These are phyloP conservation scores for Tuber umbilicatum DNA, from an alignment of 495 filamentous ascomycete species.

Conservation along the genomic window DNA sequence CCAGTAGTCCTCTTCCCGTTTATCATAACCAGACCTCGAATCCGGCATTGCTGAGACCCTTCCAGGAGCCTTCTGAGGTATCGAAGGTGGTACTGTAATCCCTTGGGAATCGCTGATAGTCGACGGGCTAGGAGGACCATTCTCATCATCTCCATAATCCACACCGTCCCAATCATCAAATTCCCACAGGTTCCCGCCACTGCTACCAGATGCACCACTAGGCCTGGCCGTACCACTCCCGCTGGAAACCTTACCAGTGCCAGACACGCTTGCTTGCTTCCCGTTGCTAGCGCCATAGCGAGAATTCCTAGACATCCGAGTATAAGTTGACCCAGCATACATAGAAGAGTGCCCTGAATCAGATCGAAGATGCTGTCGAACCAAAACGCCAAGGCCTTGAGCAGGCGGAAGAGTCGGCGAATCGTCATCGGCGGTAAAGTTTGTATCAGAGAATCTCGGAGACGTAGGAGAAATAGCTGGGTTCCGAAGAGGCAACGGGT, in stretches of 20 bases:
- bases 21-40: conserved; percentile 23
- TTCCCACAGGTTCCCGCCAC: conserved; percentile 41
- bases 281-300: conserved; percentile 22
- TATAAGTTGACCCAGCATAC: conserved; percentile 47
- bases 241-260: conserved; percentile 10
- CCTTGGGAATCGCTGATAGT: conserved; percentile 12
- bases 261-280: conserved; percentile 17
- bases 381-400: conserved; percentile 68
- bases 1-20: conserved; percentile 24
- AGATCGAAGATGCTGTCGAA: conserved; percentile 76
- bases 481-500: conserved; percentile 27
- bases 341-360: conserved; percentile 77
- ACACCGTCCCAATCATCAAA: conserved; percentile 37
- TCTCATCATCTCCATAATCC: conserved; percentile 28
- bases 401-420: conserved; percentile 75
- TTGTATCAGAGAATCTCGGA: conserved; percentile 28
- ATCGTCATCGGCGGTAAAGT: conserved; percentile 47
- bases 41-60: conserved; percentile 18
- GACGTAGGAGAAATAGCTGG: conserved; percentile 31
- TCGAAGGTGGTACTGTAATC: conserved; percentile 14
- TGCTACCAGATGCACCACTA: conserved; percentile 34
- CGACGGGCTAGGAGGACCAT: conserved; percentile 13
- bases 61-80: conserved; percentile 18
- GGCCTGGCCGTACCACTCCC: conserved; percentile 12
- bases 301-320: conserved; percentile 31